Percentiles rank a stretch among this genome's conserved stretches.
These are phyloP conservation scores for Wickerhamomyces queroliae DNA, from an alignment of 805 yeast species.

Conservation along the genomic window DNA sequence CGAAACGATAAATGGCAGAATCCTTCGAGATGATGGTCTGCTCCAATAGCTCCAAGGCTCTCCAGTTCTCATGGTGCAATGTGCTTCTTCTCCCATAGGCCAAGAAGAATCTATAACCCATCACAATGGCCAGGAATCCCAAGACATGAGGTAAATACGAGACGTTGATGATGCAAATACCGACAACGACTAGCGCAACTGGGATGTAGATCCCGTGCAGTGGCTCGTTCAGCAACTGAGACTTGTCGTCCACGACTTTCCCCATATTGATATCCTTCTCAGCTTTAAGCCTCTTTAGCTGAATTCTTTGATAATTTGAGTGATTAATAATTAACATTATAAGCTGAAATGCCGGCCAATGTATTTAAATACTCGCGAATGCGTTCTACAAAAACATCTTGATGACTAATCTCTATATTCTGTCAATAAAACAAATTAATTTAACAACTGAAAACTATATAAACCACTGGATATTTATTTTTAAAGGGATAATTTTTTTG, in stretches of 20 bases:
- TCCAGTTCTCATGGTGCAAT: constrained; percentile 49
- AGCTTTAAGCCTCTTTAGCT: too few species aligned
- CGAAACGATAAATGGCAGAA: constrained; percentile 69
- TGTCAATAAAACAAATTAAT: too few species aligned
- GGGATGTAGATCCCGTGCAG: constrained; percentile 77
- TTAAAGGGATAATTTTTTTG: too few species aligned
- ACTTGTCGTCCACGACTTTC: constrained; percentile 27
- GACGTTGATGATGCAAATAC: constrained; percentile 48
- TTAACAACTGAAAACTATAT: too few species aligned
- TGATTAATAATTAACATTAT: too few species aligned
- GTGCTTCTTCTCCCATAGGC: constrained; percentile 38
- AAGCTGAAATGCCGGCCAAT: too few species aligned
- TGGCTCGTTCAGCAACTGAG: constrained; percentile 60
- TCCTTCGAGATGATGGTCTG: constrained; percentile 69
- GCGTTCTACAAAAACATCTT: too few species aligned
- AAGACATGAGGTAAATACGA: constrained; percentile 42
- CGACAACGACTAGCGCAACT: constrained; percentile 49
- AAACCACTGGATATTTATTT: too few species aligned
- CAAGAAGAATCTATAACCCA: constrained; percentile 27
- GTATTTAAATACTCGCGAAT: too few species aligned
- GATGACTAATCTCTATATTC: too few species aligned
- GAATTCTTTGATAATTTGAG: too few species aligned
- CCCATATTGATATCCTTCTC: constrained; percentile 6
- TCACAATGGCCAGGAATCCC: constrained; percentile 32
- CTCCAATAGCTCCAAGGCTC: constrained; percentile 62